Conservation (phyloP, 352 stramenopile species). For the Globisporangium sylvaticum region DNA sequence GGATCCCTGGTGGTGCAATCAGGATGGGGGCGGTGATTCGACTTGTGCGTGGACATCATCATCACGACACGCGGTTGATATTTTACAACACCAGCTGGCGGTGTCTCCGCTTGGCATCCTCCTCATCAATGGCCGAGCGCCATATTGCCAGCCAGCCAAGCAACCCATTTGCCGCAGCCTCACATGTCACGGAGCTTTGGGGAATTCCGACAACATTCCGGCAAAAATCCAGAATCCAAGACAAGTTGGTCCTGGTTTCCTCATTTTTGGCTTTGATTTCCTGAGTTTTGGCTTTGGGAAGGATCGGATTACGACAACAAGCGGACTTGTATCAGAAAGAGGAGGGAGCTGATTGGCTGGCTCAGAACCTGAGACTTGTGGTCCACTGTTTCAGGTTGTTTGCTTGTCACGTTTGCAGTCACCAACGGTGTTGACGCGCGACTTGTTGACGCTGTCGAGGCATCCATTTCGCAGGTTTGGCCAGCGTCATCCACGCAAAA, state of each 20-base stretch:
- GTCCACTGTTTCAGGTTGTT: background rate
- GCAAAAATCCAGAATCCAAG: background rate
- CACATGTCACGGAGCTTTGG: background rate
- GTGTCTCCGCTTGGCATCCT: background rate
- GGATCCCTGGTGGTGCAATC: background rate
- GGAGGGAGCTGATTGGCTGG: background rate
- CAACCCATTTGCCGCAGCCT: background rate
- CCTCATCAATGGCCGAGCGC: too few relatives aligned
- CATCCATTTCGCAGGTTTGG: background rate
- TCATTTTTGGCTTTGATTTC: background rate
- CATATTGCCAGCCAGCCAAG: background rate
- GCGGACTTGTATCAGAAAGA: background rate
- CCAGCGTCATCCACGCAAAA: background rate
- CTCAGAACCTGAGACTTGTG: background rate
- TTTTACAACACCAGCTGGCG: background rate
- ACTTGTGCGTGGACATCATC: background rate
- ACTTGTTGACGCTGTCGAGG: background rate
- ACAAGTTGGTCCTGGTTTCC: too few relatives aligned
- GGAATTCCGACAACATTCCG: background rate
- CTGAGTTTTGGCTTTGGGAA: background rate
- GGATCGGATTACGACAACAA: background rate
- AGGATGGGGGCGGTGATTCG: background rate
- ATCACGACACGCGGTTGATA: background rate
- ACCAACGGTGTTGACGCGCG: background rate
- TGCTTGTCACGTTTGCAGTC: background rate